phyloP scores from a whole-genome alignment of 495 filamentous ascomycete species.

The Neurospora tetraspora region DNA sequence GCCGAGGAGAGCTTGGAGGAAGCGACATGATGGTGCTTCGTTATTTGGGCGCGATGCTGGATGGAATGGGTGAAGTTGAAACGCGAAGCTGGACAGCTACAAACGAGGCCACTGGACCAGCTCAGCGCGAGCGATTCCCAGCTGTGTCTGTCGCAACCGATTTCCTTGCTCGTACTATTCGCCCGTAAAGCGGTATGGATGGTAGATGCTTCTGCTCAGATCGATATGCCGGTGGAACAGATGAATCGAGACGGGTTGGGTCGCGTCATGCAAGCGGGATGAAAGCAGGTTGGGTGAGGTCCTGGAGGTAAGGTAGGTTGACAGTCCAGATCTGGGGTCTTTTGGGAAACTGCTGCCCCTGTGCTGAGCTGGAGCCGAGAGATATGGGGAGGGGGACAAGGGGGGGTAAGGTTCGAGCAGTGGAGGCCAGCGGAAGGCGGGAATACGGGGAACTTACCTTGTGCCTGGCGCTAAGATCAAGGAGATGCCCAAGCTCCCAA shows the following conservation, averaged over 20 bases:
- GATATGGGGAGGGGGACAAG: background rate
- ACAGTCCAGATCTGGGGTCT: background rate
- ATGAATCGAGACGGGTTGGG: background rate
- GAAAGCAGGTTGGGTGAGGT: background rate
- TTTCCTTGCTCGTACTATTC: background rate
- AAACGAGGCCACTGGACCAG: background rate
- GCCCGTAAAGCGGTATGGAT: background rate
- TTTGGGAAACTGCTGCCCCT: background rate
- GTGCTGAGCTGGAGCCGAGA: background rate
- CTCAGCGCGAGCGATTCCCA: background rate
- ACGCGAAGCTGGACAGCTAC: background rate
- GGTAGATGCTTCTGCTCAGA: background rate
- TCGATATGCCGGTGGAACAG: background rate
- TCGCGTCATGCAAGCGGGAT: background rate
- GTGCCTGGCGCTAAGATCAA: background rate
- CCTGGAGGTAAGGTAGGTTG: background rate
- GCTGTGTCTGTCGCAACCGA: background rate
- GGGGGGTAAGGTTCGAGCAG: background rate
- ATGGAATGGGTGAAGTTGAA: background rate
- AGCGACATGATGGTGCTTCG: constrained; percentile 37
- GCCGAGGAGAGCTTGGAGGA: constrained; percentile 71
- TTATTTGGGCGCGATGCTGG: background rate
- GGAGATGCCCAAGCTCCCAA: background rate
- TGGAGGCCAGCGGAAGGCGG: background rate
- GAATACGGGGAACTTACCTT: background rate